These are phyloP conservation scores for Uromyces viciae-fabae DNA, from an alignment of 1,284 basidiomycete species.

Conservation along the genomic window DNA sequence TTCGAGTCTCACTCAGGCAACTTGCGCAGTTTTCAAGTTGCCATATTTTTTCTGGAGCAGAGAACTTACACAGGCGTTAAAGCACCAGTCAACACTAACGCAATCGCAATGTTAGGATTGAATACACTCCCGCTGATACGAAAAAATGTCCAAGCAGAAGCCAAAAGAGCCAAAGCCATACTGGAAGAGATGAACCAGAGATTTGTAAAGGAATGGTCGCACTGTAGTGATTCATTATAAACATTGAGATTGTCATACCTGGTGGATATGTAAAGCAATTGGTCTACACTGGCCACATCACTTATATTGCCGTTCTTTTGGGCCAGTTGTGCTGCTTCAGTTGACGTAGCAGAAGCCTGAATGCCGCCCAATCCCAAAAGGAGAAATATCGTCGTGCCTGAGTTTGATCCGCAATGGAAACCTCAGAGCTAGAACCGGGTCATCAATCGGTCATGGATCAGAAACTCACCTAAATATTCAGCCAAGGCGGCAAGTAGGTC, in stretches of 20 bases:
- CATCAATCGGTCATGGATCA: background rate
- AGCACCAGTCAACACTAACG: conserved; percentile 27
- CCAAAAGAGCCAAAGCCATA: conserved; percentile 67
- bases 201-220: background rate
- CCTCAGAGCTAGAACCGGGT: background rate
- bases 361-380: conserved; percentile 64
- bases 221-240: background rate
- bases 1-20: too few species aligned
- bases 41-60: background rate
- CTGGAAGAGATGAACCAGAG: background rate
- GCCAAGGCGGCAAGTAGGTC: conserved; percentile 6
- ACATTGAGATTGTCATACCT: conserved; percentile 19
- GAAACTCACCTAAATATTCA: conserved; percentile 3
- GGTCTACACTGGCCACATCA: conserved; percentile 56
- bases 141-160: conserved; percentile 55
- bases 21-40: conserved; percentile 4
- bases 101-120: conserved; percentile 37
- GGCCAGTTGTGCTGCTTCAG: conserved; percentile 50
- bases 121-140: conserved; percentile 43
- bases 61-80: conserved; percentile 32
- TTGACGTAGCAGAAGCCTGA: conserved; percentile 59
- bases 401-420: background rate
- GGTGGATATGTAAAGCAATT: conserved; percentile 49
- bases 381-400: conserved; percentile 59
- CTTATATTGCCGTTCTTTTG: conserved; percentile 47